Evolutionary conservation across 345 rosid genomes (phyloP).

Genomic region (Melaleuca quinquenervia): DNA sequence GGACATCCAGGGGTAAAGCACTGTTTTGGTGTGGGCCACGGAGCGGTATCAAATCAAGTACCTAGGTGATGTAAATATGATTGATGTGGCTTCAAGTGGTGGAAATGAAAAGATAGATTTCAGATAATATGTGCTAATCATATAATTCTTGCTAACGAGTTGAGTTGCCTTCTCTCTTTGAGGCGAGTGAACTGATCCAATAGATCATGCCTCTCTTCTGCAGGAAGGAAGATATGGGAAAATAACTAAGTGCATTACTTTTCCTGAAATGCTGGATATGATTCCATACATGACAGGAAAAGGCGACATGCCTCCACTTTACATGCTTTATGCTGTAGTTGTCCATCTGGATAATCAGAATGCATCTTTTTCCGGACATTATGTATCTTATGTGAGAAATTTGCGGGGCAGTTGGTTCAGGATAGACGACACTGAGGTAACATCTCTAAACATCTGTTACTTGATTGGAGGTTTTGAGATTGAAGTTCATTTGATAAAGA

Average conservation of each 20-base stretch:
- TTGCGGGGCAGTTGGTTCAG: conserved; percentile 66
- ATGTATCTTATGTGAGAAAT: conserved; percentile 68
- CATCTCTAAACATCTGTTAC: not conserved
- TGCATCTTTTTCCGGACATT: conserved; percentile 80
- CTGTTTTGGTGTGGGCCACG: not conserved
- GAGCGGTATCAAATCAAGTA: not conserved
- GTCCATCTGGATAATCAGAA: conserved; percentile 83
- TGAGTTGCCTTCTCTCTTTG: not conserved
- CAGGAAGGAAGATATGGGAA: conserved; percentile 83
- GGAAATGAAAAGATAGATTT: not conserved
- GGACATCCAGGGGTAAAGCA: not conserved
- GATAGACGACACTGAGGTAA: conserved; percentile 76
- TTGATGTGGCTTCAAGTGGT: not conserved
- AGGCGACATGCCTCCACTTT: conserved; percentile 66
- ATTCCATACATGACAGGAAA: conserved; percentile 66
- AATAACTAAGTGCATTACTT: conserved; percentile 62
- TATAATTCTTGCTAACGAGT: not conserved
- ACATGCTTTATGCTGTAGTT: conserved; percentile 63
- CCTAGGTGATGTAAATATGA: not conserved
- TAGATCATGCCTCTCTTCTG: not conserved
- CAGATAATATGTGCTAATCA: not conserved
- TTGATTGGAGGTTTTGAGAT: not conserved
- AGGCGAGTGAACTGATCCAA: not conserved
- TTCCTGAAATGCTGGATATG: conserved; percentile 84
- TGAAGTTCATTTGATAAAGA: not conserved